phyloP scores from a whole-genome alignment of 2,329 filamentous ascomycete species.

The Penicillium crustosum region DNA sequence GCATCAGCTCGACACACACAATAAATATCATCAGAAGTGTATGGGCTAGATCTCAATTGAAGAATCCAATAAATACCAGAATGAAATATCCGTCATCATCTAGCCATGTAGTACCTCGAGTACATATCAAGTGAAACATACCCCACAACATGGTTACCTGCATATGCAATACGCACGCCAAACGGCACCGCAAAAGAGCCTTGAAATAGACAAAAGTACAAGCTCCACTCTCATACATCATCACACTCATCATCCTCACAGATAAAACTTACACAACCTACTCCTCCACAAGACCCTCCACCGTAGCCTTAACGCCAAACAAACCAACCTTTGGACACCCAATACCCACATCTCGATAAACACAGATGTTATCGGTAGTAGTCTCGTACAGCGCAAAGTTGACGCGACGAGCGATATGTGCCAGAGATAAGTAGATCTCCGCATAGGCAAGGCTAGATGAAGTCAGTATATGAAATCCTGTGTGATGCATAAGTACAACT shows the following conservation, averaged over 20 bases:
- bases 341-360: conserved; percentile 21
- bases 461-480: background rate
- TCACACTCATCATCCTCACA: background rate
- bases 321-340: conserved; percentile 14
- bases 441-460: conserved; percentile 22
- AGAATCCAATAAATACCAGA: background rate
- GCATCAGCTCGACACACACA: background rate
- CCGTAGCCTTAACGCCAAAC: conserved; percentile 21
- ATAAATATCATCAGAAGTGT: background rate
- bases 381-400: conserved; percentile 20
- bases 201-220: background rate
- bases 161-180: background rate
- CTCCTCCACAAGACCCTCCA: conserved; percentile 14
- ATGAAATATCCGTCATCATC: background rate
- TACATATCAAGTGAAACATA: background rate
- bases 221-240: background rate
- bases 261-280: conserved; percentile 1
- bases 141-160: background rate
- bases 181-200: background rate
- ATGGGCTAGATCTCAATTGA: background rate
- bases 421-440: conserved; percentile 24
- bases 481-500: background rate
- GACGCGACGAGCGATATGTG: conserved; percentile 22
- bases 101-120: background rate
- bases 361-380: conserved; percentile 18